A percentile compares a stretch with the other conserved stretches of the same genome.
Evolutionary conservation across 257 asterid genomes (phyloP).

Genomic region (Echium plantagineum): DNA sequence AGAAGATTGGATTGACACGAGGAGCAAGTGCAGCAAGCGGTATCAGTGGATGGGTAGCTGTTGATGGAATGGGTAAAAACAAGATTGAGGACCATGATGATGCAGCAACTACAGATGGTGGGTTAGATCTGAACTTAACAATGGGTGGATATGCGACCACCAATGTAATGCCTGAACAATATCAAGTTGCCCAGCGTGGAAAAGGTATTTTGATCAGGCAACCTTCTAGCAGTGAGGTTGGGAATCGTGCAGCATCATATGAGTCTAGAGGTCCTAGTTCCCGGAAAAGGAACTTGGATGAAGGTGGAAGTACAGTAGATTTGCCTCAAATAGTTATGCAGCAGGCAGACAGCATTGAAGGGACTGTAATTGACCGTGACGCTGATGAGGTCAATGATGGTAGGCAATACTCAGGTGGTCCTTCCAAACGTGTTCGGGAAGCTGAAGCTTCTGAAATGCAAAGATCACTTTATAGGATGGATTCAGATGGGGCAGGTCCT

Average conservation of each 20-base stretch:
- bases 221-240: conserved; percentile 93
- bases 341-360: conserved; percentile 92
- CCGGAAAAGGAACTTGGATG: conserved; percentile 82
- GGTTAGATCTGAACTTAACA: conserved; percentile 78
- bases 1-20: conserved; percentile 77
- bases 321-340: conserved; percentile 56
- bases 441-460: conserved; percentile 31
- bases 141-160: conserved; percentile 64
- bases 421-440: conserved; percentile 79
- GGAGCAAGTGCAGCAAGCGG: conserved; percentile 99
- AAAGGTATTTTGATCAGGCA: conserved; percentile 55
- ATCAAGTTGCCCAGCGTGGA: conserved; percentile 41
- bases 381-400: conserved; percentile 96
- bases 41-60: conserved; percentile 85
- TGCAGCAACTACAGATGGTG: conserved; percentile 72
- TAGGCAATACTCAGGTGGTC: conserved; percentile 67
- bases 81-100: conserved; percentile 77
- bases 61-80: conserved; percentile 64
- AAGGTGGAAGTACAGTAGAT: conserved; percentile 98
- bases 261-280: conserved; percentile 97
- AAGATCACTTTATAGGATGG: conserved; percentile 36
- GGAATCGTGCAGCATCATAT: conserved; percentile 91
- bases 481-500: conserved; percentile 83
- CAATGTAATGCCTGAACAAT: conserved; percentile 41
- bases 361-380: conserved; percentile 95